Conservation (phyloP, 2,329 filamentous ascomycete species). For the Colletotrichum theobromicola region DNA sequence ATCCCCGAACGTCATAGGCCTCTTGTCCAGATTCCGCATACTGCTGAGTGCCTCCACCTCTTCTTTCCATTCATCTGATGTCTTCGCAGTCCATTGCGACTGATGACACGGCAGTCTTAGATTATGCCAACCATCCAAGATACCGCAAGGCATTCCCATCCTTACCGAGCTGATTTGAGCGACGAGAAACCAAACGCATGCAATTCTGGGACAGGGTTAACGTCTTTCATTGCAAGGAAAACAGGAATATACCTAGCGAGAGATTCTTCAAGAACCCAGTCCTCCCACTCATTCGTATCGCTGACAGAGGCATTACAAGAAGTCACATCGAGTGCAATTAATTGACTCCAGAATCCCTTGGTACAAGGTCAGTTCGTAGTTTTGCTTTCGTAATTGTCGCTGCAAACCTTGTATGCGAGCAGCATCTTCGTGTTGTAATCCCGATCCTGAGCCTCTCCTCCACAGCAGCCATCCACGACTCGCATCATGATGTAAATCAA, state of each 20-base stretch:
- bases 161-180: constrained; percentile 3
- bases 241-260: background rate
- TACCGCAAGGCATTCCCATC: background rate
- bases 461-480: background rate
- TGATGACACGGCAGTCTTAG: constrained; percentile 4
- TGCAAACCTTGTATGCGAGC: background rate
- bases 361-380: background rate
- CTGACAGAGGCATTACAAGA: background rate
- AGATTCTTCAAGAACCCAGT: constrained; percentile 13
- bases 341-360: background rate
- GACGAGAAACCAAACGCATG: constrained; percentile 10
- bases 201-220: background rate
- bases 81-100: background rate
- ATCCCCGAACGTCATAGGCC: background rate
- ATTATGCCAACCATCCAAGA: constrained; percentile 1
- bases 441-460: background rate
- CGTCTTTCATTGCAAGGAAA: too few species aligned
- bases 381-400: background rate
- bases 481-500: constrained; percentile 19
- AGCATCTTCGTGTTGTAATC: constrained; percentile 7
- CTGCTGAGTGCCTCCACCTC: background rate
- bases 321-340: background rate
- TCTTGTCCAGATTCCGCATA: background rate
- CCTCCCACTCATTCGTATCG: background rate
- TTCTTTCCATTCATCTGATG: background rate